Base-by-base conservation (phyloP, 768 basidiomycete genomes). In the Mycena sanguinolenta region DNA sequence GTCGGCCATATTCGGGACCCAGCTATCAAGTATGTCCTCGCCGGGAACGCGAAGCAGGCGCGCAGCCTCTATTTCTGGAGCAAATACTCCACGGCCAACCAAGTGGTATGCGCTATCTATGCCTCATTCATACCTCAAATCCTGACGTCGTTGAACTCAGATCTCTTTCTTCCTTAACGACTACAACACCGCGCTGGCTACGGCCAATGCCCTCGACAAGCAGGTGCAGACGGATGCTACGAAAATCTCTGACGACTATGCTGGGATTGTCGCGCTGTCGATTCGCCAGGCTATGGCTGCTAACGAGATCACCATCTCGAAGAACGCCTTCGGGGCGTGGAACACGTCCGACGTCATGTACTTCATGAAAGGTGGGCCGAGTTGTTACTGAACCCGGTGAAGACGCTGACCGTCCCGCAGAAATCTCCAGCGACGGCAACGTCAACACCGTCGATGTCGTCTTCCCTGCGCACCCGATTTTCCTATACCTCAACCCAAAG, bases 231-330 rank as follows among this genome's bases (percentile, higher is more conserved):
- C 61, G 14, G 88, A 88, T 70, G 86, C 90, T 2, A 78, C 72
- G 17, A 82, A 80, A 58, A 85, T 89, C 52, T 89, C 87, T 0
- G 59, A 79, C 12, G 84, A 85, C 53, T 90, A 90, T 73, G 85
- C 87, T 21, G 81, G 80, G 17, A 72, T 90, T 21, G 85, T 88
- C 10, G 86, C 82, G 13, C 79, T 90, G n/a, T 89, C 89, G 3
- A 79, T 89, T 62, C 79, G 89, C 58, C 89, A 91, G 75, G 82
- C 86, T 28, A 79, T 90, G 10, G 86, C 82, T 17, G 84, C 87
- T 17, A 86, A 81, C 44, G 90, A 91, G 71, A 82, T 91, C 60
- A 90, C 90, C 2, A 79, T 88, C 38, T 85, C 88, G 13, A 84
- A 84, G 70, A 84, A 81, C 34, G 75, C 74, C 21, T 74, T 82